Base-by-base conservation (phyloP, 1,284 basidiomycete species). In the Leccinum pseudoinsigne region DNA sequence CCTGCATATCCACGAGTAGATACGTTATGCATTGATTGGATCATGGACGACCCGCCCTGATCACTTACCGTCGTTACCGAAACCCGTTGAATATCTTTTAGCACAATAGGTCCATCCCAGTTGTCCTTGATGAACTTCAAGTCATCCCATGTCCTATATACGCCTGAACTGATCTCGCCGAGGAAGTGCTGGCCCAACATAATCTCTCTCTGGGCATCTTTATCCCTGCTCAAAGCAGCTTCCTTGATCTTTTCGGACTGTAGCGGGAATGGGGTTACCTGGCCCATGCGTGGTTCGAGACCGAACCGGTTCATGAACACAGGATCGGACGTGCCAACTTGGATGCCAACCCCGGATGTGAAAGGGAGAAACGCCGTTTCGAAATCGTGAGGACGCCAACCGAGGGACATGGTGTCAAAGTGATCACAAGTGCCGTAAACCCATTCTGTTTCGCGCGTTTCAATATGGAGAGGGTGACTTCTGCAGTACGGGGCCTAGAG, bases 91-190 rank as follows among this genome's bases (percentile, higher is more conserved):
- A 94, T 90, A 3, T 89, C 90, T 72, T 92, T 92, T 59, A 92
- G 74, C 9, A 92, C 74, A 59, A 92, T 74, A 10, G 88, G 87
- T 0, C 90, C 89, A 18, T 89, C 83, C 90, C 90, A 93, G 61
- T 87, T 82, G 23, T 87, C 78, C 66, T 82, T 79, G 66, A 92
- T 69, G 65, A 90, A 84, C 67, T 80, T 79, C 58, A 92, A 70
- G 62, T 91, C 84, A 60, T 89, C 83, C 90, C 90, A 92, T 16
- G 80, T 76, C 68, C 80, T 80, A 70, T 84, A 90, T 50, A 77
- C 65, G 5, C 88, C 88, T 12, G 87, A 86, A 65, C 83, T 86
- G 11, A 76, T 75, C 73, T 91, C 85, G 63, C 77, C 78, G 51
- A 88, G 69, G 86, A 86, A 91, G 57, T 79, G 80, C 31, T 58